Evolutionary conservation across 352 stramenopile genomes (phyloP).

Genomic region (Pythium sukuiense): DNA sequence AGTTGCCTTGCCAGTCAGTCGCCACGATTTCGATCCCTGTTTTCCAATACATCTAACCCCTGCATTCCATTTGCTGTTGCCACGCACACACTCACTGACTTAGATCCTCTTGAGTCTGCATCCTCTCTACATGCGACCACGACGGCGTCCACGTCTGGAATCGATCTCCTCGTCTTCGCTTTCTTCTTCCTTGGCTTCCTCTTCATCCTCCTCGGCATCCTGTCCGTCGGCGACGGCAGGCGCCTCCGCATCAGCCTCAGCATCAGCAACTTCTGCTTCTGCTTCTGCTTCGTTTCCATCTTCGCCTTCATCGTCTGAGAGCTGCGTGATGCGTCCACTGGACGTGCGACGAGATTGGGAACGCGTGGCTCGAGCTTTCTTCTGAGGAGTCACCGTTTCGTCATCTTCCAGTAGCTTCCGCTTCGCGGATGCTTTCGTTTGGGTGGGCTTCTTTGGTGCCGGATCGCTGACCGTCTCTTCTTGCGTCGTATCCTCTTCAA

Average conservation of each 20-base stretch:
- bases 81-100: slow-evolving; percentile 3
- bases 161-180: slow-evolving; percentile 35
- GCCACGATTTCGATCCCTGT: background rate
- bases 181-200: slow-evolving; percentile 2
- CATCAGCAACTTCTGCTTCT: background rate
- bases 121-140: slow-evolving; percentile 18
- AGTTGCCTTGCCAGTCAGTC: slow-evolving; percentile 1
- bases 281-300: background rate
- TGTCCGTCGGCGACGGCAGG: background rate
- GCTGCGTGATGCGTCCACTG: slow-evolving; percentile 24
- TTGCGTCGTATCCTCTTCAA: background rate
- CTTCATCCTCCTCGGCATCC: slow-evolving; percentile 9
- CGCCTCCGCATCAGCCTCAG: slow-evolving; percentile 4
- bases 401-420: slow-evolving; percentile 23
- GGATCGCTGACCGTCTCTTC: background rate
- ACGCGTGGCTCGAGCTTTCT: slow-evolving; percentile 10
- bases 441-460: background rate
- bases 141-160: slow-evolving; percentile 32
- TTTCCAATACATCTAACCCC: slow-evolving; percentile 23
- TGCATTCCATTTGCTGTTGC: slow-evolving; percentile 8
- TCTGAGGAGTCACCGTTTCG: slow-evolving; percentile 1
- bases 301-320: slow-evolving; percentile 28
- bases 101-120: too few relatives aligned
- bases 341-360: slow-evolving; percentile 13
- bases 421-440: slow-evolving; percentile 17